phyloP scores from a whole-genome alignment of 306 rosid genomes.

The apple (Malus domestica) region DNA sequence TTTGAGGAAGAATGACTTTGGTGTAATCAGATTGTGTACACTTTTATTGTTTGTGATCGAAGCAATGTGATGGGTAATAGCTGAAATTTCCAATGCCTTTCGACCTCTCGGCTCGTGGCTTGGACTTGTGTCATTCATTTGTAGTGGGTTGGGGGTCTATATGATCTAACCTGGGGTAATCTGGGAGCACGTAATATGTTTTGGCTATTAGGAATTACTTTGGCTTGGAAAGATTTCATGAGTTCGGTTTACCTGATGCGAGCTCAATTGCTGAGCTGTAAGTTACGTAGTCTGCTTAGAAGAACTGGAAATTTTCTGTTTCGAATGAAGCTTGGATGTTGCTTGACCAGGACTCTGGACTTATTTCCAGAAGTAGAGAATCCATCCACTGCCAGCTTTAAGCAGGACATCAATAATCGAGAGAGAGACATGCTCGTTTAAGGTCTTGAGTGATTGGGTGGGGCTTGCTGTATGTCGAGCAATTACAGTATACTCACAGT shows the following conservation, averaged over 20 bases:
- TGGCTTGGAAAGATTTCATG: background rate
- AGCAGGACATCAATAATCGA: background rate
- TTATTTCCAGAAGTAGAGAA: background rate
- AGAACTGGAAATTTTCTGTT: background rate
- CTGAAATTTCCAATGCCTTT: background rate
- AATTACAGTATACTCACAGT: background rate
- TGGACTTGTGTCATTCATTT: background rate
- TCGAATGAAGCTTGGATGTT: background rate
- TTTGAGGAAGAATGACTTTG: background rate
- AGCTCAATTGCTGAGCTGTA: background rate
- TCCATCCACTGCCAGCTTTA: background rate
- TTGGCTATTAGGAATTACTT: background rate
- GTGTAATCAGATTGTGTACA: background rate
- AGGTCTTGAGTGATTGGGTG: background rate
- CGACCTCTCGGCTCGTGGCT: background rate
- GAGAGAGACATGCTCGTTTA: background rate
- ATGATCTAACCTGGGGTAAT: background rate
- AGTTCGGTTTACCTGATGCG: background rate
- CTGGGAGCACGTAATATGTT: background rate
- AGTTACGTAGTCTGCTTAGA: background rate
- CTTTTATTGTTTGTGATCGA: background rate
- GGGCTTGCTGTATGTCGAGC: background rate
- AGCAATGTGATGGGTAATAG: background rate
- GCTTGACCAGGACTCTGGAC: background rate
- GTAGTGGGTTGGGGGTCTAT: background rate